phyloP scores from a whole-genome alignment of 225 moss, liverwort and hornwort species.

The Sphagnum tenellum region DNA sequence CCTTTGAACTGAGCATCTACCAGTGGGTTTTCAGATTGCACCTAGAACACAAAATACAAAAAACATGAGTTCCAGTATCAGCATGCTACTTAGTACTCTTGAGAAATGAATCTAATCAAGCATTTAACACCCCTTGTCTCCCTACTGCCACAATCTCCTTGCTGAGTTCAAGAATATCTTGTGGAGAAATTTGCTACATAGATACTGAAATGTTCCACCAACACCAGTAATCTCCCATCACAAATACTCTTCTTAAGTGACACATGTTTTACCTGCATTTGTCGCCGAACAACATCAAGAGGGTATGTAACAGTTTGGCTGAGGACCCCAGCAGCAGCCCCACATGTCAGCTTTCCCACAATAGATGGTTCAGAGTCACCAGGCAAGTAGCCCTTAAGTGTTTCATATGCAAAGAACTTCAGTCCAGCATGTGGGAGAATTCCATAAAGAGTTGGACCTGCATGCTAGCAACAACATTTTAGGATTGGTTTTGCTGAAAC shows the following conservation, averaged over 20 bases:
- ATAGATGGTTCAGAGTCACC: slow-evolving; percentile 56
- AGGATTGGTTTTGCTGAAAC: too few species aligned
- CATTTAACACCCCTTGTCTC: too few species aligned
- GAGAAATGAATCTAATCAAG: too few species aligned
- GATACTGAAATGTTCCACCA: too few species aligned
- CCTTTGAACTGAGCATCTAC: slow-evolving; percentile 60
- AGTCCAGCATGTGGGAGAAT: slow-evolving; percentile 83
- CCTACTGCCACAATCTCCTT: too few species aligned
- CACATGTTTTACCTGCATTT: slow-evolving; percentile 66
- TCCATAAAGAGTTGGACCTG: slow-evolving; percentile 89
- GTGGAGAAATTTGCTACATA: too few species aligned
- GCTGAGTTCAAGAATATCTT: too few species aligned
- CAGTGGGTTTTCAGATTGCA: slow-evolving; percentile 61
- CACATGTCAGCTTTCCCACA: slow-evolving; percentile 58
- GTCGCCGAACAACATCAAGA: slow-evolving; percentile 76
- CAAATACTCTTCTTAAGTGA: too few species aligned
- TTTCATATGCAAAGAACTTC: slow-evolving; percentile 84
- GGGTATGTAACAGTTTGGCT: slow-evolving; percentile 51
- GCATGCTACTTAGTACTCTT: too few species aligned
- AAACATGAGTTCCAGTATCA: too few species aligned
- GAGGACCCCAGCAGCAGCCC: slow-evolving; percentile 42
- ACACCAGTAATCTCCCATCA: too few species aligned
- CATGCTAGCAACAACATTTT: background rate
- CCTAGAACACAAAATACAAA: slow-evolving; percentile 17
- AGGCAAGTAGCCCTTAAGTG: slow-evolving; percentile 54